Base-by-base conservation (phyloP, 2,329 filamentous ascomycete species). In the Pyrenochaeta sp. region DNA sequence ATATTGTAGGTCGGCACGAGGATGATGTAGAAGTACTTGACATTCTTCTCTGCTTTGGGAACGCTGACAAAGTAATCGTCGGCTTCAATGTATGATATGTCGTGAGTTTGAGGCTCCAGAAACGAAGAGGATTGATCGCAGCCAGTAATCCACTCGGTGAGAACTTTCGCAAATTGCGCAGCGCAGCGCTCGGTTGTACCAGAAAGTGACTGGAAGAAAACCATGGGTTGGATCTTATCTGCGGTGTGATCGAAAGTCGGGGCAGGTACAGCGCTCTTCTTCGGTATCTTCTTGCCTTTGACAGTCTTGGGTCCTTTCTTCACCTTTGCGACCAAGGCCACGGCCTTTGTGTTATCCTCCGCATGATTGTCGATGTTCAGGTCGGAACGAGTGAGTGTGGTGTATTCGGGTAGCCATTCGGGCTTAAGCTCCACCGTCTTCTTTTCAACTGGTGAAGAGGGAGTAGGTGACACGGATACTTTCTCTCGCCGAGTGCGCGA, bases 1-100 rank as follows among this genome's bases (percentile, higher is more conserved):
- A 97, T 97, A 70, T 98, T 96, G 80, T 97, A 98, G 59, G 90
- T 93, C 0, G 94, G 95, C 3, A 97, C 77, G 32, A 98, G 78
- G 49, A 98, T 82, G 33, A 96, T 81, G 76, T 98, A 99, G 65
- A 97, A 88, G 64, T 88, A 85, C 56, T 88, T 86, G 2, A 83
- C 78, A 18, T 81, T 75, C 1, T 79, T 72, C 21, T 78, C 73
- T 4, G 79, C 70, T 71, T 90, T 90, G 0, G 93, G 92, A 0
- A 87, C 85, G 2, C 83, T 85, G 52, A 96, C 87, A 71, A 98
- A 98, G 76, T 90, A 97, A 69, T 97, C 92, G 67, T 99, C 94
- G 66, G 94, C 91, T 66, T 98, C 94, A 47, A 96, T 84, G 56
- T 97, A 88, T 2, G 93, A 88, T 21, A 98, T 79, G 68, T 98